Base-by-base conservation (phyloP, 169 alveolate genomes). In the Eimeria praecox region DNA sequence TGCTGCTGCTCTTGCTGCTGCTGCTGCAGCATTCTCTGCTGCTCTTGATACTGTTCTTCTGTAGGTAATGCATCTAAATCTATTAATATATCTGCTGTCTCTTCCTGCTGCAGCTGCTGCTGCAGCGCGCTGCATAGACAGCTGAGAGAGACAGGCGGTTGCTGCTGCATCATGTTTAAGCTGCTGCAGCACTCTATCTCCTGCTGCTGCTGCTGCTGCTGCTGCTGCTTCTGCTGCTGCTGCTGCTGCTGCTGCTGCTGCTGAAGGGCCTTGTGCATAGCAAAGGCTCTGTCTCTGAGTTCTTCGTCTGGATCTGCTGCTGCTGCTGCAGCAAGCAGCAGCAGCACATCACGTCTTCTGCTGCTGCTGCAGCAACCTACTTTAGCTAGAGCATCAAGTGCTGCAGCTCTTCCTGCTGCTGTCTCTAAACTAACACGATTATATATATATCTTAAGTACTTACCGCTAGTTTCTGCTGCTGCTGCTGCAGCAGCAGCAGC, bases 381-480 rank as follows among this genome's bases (percentile, higher is more conserved):
- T 62, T 77, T 38, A 10, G 46, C 56, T 44, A 77, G 6, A 38
- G 46, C 35, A 77, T 77, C 87, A 42, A 38, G 12, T 0, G 54
- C 87, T 77, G 87, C 87, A 18, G 52, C 62, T 95, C 42, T 30
- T 98, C 99, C 73, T 99, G 98, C 92, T 98, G 99, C 98, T 78
- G 98, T 98, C 96, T 99, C 99, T 33, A 99, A 97, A 35, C 98
- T 98, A n/a, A 99, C 98, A 1, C 99, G 97, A 96, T 99, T 99
- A 97, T 98, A 99, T 78, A 99, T 99, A 97, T 98, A 99, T 94
- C 99, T 97, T 35, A 99, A 98, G 97, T 97, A 98, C 96, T 98
- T 98, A 35, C 99, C 97, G 38, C 99, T 99, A 59, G 69, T 59
- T 1, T 59, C 69, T 59, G 69, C n/a, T 59, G 69, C 69, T 59